Evolutionary conservation across 1,284 basidiomycete genomes (phyloP), one percentile per base, ranked within the genome.

Genomic region (Retiboletus fuscus): DNA sequence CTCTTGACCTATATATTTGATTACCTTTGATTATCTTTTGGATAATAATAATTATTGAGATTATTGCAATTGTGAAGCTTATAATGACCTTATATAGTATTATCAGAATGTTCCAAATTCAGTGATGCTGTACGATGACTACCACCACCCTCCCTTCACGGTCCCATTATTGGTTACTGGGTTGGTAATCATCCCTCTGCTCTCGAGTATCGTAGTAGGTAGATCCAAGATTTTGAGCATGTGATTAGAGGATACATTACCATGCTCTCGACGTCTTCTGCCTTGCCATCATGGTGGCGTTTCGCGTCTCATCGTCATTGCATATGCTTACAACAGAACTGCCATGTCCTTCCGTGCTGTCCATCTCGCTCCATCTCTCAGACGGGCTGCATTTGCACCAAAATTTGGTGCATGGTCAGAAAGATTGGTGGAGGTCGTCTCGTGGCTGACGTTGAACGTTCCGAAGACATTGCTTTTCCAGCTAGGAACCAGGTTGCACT

Each of bases 281-380:
- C 47, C 43, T 66, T 39, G 34, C 34, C 11, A 53, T n/a, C n/a
- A n/a, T n/a, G n/a, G n/a, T n/a, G n/a, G n/a, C 53, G 30, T 58
- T 64, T 61, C 55, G 39, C 61, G 69, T 44, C 67, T 41, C 24
- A 68, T 66, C 66, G n/a, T 71, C 44, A 49, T 46, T 46, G 44
- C 58, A 64, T 58, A 61, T 57, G 64, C 44, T 71, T 68, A 53
- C 64, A 66, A 70, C 65, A 65, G 70, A 81, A 83, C 76, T 67
- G 85, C 87, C 85, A 84, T 88, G 81, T 86, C 86, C 73, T 81
- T 85, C 70, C 86, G 88, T 79, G 82, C 84, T 57, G 87, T 90
- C 66, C 90, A 90, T 69, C 82, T 92, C 66, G 84, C 86, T 30
- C 81, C 88, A n/a, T 84, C 87, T 30, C 80, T 92, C 69, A 87